Evolutionary conservation across 129 eudicot genomes (phyloP), one percentile per base, ranked within the genome.

Genomic region (Ambrosia artemisiifolia): DNA sequence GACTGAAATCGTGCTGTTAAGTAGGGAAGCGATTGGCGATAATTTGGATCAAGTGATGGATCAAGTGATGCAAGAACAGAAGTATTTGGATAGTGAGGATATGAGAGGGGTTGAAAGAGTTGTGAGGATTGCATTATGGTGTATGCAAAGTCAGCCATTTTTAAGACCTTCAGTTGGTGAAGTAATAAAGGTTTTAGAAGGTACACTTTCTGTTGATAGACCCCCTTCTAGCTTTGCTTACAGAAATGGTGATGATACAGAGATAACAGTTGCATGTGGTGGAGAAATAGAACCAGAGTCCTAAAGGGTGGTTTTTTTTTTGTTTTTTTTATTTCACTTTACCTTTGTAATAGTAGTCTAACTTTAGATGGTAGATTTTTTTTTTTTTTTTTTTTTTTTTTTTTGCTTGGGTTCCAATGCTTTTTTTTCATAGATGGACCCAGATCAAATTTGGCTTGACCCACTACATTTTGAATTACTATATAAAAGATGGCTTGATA

Each of bases 161-260:
- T 71, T 83, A 73, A 81, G 96, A 69, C 95, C 96, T 55, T 85
- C 95, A 2, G 87, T 85, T 13, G 88, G 91, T 18, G 96, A 90
- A 81, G 95, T 90, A 38, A 82, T 85, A 42, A 90, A 87, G 81
- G 93, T 90, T 18, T 73, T 90, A 30, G 95, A 90, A 79, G 96
- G 96, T 57, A 81, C 91, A 2, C 89, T 87, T 65, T 87, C 96
- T 2, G 96, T 90, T 20, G 95, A 90, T 75, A 84, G 87, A 48
- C 96, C 96, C 14, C 94, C 96, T 4, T 77, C 80, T n/a, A 70
- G 72, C 66, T 77, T 85, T 80, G 72, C 67, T 42, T 72, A 54
- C 43, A 71, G 81, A 67, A 75, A 77, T 6, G 71, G 48, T 18
- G 44, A 56, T 55, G 77, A 36, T 65, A 57, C 10, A 32, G 79